Evolutionary conservation across 495 filamentous ascomycete genomes (phyloP).

Genomic region (Pyrenopolyporus hunteri): DNA sequence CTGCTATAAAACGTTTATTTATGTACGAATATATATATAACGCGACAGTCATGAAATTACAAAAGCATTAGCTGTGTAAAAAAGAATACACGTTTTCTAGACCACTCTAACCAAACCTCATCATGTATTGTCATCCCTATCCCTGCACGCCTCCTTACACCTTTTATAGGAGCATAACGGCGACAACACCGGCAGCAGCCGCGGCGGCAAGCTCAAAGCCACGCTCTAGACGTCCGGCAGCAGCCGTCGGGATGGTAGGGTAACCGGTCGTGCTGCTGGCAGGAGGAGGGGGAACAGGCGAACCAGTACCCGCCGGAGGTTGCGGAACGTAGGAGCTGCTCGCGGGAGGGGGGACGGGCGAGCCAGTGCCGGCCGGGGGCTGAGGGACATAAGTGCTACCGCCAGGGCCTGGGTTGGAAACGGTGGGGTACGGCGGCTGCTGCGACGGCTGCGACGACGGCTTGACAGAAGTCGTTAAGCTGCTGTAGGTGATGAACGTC

Average conservation of each 20-base stretch:
- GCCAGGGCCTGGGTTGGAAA: conserved; percentile 1
- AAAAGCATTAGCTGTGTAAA: background rate
- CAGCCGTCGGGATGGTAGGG: conserved; percentile 24
- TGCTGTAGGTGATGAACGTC: background rate
- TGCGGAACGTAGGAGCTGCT: conserved; percentile 5
- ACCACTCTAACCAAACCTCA: background rate
- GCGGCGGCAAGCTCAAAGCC: conserved; percentile 19
- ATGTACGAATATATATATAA: background rate
- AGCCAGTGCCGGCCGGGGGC: conserved; percentile 11
- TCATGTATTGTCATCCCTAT: conserved; percentile 3
- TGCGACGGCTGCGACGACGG: no score
- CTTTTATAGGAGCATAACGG: conserved; percentile 23
- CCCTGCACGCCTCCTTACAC: background rate
- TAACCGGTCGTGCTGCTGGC: conserved; percentile 2
- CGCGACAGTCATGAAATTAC: background rate
- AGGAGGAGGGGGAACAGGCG: conserved; percentile 2
- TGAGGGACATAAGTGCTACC: conserved; percentile 3
- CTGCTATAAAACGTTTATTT: background rate
- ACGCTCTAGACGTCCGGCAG: conserved; percentile 29
- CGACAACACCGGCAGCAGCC: conserved; percentile 20
- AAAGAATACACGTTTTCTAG: background rate
- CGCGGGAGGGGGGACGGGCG: conserved; percentile 6
- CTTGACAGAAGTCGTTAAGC: conserved; percentile 13
- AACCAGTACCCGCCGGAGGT: conserved; percentile 10
- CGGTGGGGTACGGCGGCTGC: conserved; percentile 21